A percentile compares a stretch with the other conserved stretches of the same genome.
Evolutionary conservation across 1,284 basidiomycete genomes (phyloP).

Genomic region (Tausonia pullulans): DNA sequence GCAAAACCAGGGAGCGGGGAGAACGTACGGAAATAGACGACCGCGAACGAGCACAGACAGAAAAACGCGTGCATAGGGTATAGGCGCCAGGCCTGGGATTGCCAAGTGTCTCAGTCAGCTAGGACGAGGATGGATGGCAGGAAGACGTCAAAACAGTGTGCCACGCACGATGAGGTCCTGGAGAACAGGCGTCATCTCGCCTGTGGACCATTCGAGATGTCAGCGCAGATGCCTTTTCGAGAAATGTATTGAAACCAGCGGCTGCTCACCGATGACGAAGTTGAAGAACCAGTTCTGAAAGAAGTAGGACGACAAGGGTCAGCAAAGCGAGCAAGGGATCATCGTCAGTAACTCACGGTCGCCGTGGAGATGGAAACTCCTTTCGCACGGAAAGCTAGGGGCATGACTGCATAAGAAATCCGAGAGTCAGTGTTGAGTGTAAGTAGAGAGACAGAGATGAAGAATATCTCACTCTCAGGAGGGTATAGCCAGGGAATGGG

Average conservation of each 20-base stretch:
- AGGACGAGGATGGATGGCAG: neutral
- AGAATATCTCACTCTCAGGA: slow-evolving; percentile 47
- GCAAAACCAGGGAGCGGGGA: neutral
- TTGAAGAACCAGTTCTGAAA: slow-evolving; percentile 68
- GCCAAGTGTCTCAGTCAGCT: neutral
- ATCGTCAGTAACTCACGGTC: slow-evolving; percentile 36
- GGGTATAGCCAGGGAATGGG: slow-evolving; percentile 75
- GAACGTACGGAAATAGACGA: slow-evolving; percentile 63
- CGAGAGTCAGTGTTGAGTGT: neutral
- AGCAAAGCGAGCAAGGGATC: neutral
- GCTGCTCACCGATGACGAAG: slow-evolving; percentile 40
- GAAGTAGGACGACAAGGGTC: neutral
- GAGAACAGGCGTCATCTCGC: slow-evolving; percentile 65
- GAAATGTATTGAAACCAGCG: too few species aligned
- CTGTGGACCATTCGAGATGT: too few species aligned
- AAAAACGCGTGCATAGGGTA: slow-evolving; percentile 97
- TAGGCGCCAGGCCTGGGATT: slow-evolving; percentile 54
- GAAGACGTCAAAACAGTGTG: neutral
- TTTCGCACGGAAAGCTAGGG: slow-evolving; percentile 77
- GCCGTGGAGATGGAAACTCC: slow-evolving; percentile 88
- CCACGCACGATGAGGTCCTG: slow-evolving; percentile 63
- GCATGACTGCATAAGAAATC: slow-evolving; percentile 48
- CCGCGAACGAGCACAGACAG: slow-evolving; percentile 73
- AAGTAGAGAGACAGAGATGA: neutral
- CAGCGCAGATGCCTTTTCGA: too few species aligned